A percentile compares a stretch with the other conserved stretches of the same genome.
Evolutionary conservation across 352 stramenopile genomes (phyloP).

Genomic region (Peronospora destructor): DNA sequence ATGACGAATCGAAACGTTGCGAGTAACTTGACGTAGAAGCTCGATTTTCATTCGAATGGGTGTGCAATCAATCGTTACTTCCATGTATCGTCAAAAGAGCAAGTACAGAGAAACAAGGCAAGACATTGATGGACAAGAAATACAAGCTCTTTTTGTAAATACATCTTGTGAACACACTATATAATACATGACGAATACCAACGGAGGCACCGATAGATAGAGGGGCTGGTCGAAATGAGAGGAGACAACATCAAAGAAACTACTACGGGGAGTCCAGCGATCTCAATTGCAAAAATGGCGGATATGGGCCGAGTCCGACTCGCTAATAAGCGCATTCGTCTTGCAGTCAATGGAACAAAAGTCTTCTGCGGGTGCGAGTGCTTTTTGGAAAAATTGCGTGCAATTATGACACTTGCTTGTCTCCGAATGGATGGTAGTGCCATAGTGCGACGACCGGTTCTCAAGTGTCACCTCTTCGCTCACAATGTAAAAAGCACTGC

Average conservation of each 20-base stretch:
- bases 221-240: conserved; percentile 4
- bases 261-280: neutral
- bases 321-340: conserved; percentile 70
- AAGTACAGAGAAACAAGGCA: neutral
- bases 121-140: neutral
- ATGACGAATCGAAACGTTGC: neutral
- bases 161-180: conserved; percentile 28
- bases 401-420: conserved; percentile 81
- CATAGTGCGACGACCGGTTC: conserved; percentile 56
- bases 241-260: neutral
- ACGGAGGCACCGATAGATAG: conserved; percentile 31
- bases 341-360: conserved; percentile 87
- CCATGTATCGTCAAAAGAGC: neutral
- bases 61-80: conserved; percentile 1
- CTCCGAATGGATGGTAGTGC: conserved; percentile 60
- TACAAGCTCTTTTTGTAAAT: conserved; percentile 17
- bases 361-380: conserved; percentile 47
- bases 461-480: conserved; percentile 55
- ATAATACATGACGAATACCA: conserved; percentile 26
- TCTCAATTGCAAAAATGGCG: conserved; percentile 44
- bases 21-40: neutral
- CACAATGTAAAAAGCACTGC: conserved; percentile 64
- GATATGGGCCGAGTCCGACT: conserved; percentile 61
- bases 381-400: conserved; percentile 61
- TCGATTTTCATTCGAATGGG: no score